These are phyloP conservation scores for Adansonia gregorii DNA, from an alignment of 441 rosid genomes.

Conservation along the genomic window DNA sequence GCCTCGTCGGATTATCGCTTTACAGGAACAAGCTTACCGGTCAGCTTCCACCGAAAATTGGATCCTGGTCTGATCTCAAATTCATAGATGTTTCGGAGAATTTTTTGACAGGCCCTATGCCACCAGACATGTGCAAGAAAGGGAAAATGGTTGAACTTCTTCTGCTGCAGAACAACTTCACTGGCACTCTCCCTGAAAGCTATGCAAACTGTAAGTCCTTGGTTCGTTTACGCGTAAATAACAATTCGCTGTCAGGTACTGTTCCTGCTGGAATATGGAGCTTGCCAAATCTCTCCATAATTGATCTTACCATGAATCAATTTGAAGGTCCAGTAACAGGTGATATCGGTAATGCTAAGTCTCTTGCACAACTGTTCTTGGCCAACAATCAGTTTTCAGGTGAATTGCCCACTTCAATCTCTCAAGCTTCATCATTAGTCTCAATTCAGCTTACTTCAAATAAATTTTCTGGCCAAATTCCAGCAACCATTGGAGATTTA, in stretches of 20 bases:
- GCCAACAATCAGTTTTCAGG: constrained; percentile 52
- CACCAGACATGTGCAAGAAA: constrained; percentile 62
- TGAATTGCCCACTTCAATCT: constrained; percentile 45
- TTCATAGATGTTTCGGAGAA: constrained; percentile 64
- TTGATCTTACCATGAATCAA: constrained; percentile 52
- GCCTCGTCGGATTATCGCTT: constrained; percentile 47
- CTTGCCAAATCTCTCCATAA: constrained; percentile 50
- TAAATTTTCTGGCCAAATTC: constrained; percentile 47
- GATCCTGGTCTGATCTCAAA: constrained; percentile 46
- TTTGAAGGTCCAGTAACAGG: constrained; percentile 46
- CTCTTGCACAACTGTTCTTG: constrained; percentile 49
- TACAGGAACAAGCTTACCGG: constrained; percentile 58
- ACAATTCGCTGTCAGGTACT: constrained; percentile 50
- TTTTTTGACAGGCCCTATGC: constrained; percentile 53
- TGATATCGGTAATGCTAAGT: constrained; percentile 49
- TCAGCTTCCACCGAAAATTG: constrained; percentile 51
- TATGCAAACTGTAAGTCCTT: constrained; percentile 48
- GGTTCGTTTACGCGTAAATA: constrained; percentile 50
- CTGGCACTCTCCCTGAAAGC: constrained; percentile 49
- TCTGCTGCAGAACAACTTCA: constrained; percentile 53
- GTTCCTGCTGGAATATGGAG: constrained; percentile 59
- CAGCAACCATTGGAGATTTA: constrained; percentile 44
- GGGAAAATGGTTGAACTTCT: constrained; percentile 50
- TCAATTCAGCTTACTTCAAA: constrained; percentile 43
- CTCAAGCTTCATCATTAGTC: constrained; percentile 49